Evolutionary conservation across 345 rosid genomes (phyloP).

Genomic region (Melaleuca alternifolia): DNA sequence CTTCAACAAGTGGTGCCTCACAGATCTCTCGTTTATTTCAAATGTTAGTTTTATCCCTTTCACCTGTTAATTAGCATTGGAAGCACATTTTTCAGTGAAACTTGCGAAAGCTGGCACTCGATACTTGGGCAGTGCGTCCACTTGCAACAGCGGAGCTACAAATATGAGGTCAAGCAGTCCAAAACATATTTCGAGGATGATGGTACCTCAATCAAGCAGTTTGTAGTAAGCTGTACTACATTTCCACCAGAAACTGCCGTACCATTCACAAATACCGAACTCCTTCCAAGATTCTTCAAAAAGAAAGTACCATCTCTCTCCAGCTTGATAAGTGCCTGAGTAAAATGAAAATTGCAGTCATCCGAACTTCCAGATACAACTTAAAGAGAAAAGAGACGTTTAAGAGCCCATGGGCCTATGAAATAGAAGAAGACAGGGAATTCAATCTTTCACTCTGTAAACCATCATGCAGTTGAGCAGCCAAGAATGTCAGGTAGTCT

Average conservation of each 20-base stretch:
- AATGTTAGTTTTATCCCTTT: conserved; percentile 47
- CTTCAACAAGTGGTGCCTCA: conserved; percentile 23
- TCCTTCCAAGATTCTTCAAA: conserved; percentile 61
- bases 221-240: conserved; percentile 21
- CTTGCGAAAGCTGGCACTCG: background rate
- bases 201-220: conserved; percentile 53
- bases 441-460: background rate
- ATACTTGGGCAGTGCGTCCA: background rate
- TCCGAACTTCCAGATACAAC: background rate
- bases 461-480: background rate
- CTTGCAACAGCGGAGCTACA: background rate
- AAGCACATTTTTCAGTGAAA: background rate
- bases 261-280: conserved; percentile 41
- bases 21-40: conserved; percentile 42
- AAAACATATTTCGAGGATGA: background rate
- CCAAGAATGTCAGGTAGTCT: background rate
- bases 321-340: conserved; percentile 60
- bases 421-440: background rate
- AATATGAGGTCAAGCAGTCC: background rate
- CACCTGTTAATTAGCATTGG: conserved; percentile 34
- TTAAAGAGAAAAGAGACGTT: background rate
- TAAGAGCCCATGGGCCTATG: background rate
- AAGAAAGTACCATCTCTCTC: conserved; percentile 49
- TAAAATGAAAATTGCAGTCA: background rate
- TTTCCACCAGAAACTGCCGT: conserved; percentile 37